Evolutionary conservation across 2,329 filamentous ascomycete genomes (phyloP), one percentile per base, ranked within the genome.

Genomic region (Penicillium polonicum): DNA sequence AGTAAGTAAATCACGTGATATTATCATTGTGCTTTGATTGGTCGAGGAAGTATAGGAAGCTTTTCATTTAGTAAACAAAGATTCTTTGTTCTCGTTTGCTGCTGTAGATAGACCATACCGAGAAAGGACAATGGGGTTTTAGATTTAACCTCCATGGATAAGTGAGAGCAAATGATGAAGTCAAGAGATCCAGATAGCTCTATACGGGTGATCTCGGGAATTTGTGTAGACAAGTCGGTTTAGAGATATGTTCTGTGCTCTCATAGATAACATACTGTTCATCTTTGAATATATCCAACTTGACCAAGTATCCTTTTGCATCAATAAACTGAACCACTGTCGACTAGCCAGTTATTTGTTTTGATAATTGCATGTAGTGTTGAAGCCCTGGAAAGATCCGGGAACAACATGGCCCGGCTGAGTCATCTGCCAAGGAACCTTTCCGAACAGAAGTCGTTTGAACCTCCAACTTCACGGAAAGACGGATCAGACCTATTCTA

Each of bases 361-460:
- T 35, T 8, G 4, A 35, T 33, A 33, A 33, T 33, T 13, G 12
- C 31, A 33, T 29, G 1, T 9, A 44, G 25, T 33, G 36, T 41
- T 27, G 36, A 13, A 29, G 44, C 12, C 21, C 36, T 43, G 46
- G 46, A 50, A 39, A 55, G 45, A 41, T 21, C 48, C 52, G 57
- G 57, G 52, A 29, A 25, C 31, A 54, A 39, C 45, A 41, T 56
- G 52, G 33, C 33, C 52, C 57, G 46, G 36, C 52, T 59, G 52
- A 56, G 57, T 67, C 60, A 67, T 58, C 63, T 23, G 65, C 65
- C 65, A 67, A 67, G 65, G 55, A 55, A 54, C 46, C 58, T 60
- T 65, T 61, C 64, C 64, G 64, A 65, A 65, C 60, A 65, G 64
- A 66, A 65, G 62, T 66, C 65, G 64, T 66, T 65, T 65, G 58